Conservation (phyloP, 108 stramenopile species). For the Nitzschia inconspicua region DNA sequence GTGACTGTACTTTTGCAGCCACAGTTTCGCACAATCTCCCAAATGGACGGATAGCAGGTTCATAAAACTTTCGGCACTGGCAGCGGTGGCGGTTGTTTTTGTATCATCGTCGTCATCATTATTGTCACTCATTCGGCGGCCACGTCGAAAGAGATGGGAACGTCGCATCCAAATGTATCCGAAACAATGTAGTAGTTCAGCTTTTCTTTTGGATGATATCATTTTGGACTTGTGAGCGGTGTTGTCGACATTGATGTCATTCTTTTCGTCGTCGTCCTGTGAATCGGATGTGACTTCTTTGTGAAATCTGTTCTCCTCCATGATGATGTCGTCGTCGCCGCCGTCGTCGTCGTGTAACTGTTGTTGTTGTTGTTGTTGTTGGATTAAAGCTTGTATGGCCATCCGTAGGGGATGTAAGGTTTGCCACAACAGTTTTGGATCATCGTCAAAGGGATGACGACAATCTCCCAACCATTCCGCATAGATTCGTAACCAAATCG, state of each 20-base stretch:
- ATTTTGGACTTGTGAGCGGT: not conserved
- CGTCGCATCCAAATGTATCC: slow-evolving; percentile 1
- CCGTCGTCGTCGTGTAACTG: not conserved
- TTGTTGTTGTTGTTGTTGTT: not conserved
- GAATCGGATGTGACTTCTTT: too few species aligned
- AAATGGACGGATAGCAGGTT: too few species aligned
- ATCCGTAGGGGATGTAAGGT: not conserved
- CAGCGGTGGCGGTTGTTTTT: too few species aligned
- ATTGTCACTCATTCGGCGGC: too few species aligned
- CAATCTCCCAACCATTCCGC: slow-evolving; percentile 11
- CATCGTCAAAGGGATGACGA: not conserved
- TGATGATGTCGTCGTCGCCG: too few species aligned
- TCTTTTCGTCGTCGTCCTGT: not conserved
- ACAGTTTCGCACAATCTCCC: too few species aligned
- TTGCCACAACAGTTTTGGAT: slow-evolving; percentile 1
- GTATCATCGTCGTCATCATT: too few species aligned
- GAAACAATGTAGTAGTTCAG: not conserved
- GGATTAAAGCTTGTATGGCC: not conserved
- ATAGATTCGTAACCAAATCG: slow-evolving; percentile 3
- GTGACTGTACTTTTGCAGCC: too few species aligned
- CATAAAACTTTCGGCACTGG: too few species aligned
- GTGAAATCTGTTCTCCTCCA: too few species aligned
- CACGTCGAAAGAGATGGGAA: slow-evolving; percentile 1
- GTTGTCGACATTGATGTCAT: not conserved
- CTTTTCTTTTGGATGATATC: not conserved